phyloP scores from a whole-genome alignment of 306 rosid genomes.

The Cicer cuneatum region DNA sequence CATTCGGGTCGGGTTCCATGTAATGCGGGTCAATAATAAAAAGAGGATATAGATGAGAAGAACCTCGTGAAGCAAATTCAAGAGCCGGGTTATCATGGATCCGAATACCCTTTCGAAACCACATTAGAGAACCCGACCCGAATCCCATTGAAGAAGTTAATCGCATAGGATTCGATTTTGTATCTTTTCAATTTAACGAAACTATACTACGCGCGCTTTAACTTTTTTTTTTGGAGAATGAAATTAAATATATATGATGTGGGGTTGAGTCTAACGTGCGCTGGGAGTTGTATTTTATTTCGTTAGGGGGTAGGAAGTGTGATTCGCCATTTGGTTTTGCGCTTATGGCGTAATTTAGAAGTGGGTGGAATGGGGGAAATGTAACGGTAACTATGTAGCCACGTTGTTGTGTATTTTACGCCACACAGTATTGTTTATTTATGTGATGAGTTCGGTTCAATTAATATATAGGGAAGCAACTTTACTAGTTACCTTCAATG shows the following conservation, averaged over 20 bases:
- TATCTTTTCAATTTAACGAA: background rate
- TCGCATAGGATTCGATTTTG: background rate
- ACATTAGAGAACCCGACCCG: conserved; percentile 69
- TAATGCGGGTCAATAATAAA: conserved; percentile 88
- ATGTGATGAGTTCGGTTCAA: background rate
- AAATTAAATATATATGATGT: background rate
- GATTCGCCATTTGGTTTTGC: background rate
- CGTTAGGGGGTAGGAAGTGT: background rate
- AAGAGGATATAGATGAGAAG: conserved; percentile 62
- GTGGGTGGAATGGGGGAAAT: background rate
- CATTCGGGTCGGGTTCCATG: conserved; percentile 73
- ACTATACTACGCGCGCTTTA: background rate
- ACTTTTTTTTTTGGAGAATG: background rate
- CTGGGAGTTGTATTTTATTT: background rate
- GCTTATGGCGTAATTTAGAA: conserved; percentile 38
- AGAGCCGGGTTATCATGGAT: conserved; percentile 96
- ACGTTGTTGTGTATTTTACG: conserved; percentile 51
- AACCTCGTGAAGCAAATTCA: conserved; percentile 56
- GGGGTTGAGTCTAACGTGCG: conserved; percentile 50
- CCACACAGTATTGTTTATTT: background rate
- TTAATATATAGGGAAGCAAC: background rate
- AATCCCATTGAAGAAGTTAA: conserved; percentile 46
- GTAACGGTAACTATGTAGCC: conserved; percentile 45
- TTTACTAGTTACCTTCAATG: background rate
- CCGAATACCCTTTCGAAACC: conserved; percentile 93